phyloP scores from a whole-genome alignment of 352 stramenopile species.

The Phytopythium ostracodes region DNA sequence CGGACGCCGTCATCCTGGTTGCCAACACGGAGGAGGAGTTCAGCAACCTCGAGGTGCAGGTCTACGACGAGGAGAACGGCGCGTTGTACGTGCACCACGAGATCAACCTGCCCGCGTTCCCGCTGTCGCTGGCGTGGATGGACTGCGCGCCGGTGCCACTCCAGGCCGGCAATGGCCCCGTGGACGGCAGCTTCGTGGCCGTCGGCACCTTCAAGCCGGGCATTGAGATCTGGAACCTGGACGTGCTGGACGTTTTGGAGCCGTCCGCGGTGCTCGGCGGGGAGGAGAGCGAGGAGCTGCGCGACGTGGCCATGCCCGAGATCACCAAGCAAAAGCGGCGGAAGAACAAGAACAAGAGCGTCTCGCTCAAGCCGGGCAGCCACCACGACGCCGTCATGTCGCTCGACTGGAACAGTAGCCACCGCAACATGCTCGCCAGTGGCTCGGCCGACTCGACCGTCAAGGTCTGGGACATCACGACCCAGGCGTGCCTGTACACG shows the following conservation, averaged over 20 bases:
- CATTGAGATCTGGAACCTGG: slow-evolving; percentile 99
- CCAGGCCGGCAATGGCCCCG: slow-evolving; percentile 49
- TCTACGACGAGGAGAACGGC: slow-evolving; percentile 96
- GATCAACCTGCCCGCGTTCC: slow-evolving; percentile 98
- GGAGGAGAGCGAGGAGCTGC: slow-evolving; percentile 81
- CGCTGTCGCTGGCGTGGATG: slow-evolving; percentile 97
- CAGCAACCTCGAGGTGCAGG: slow-evolving; percentile 97
- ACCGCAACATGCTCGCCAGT: slow-evolving; percentile 97
- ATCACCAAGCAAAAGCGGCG: slow-evolving; percentile 66
- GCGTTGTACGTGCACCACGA: slow-evolving; percentile 99
- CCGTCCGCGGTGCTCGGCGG: slow-evolving; percentile 93
- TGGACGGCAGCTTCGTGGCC: slow-evolving; percentile 96
- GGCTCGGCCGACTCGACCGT: slow-evolving; percentile 97
- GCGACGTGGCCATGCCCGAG: slow-evolving; percentile 77
- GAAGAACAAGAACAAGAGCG: slow-evolving; percentile 44
- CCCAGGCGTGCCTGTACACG: slow-evolving; percentile 92
- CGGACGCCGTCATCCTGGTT: slow-evolving; percentile 94
- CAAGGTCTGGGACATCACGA: slow-evolving; percentile 95
- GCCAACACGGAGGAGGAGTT: slow-evolving; percentile 98
- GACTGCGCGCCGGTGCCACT: slow-evolving; percentile 81
- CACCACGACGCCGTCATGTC: slow-evolving; percentile 98
- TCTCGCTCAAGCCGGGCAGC: slow-evolving; percentile 88
- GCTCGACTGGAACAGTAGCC: slow-evolving; percentile 97
- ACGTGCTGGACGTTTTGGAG: slow-evolving; percentile 98
- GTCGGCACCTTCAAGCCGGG: slow-evolving; percentile 99